Evolutionary conservation across 2,329 filamentous ascomycete species (phyloP).

Genomic region (Chaetomium sp.): DNA sequence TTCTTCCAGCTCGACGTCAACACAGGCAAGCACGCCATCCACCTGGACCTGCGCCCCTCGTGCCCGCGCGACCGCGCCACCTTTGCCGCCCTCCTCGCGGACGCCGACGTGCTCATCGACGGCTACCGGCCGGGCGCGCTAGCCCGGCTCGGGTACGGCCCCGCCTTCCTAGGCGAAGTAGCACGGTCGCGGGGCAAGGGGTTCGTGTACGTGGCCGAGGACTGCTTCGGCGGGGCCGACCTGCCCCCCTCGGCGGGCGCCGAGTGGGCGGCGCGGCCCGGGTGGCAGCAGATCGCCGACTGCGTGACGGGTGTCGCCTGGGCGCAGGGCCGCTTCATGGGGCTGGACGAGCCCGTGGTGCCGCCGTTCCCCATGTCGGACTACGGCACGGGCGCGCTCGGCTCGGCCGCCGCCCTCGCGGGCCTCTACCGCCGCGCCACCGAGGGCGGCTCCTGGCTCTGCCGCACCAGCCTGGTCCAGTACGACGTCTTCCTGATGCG

Average conservation of each 20-base stretch:
- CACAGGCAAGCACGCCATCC: constrained; percentile 67
- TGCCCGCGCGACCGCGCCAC: constrained; percentile 49
- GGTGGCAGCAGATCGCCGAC: constrained; percentile 75
- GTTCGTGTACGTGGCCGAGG: constrained; percentile 69
- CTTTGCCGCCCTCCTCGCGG: constrained; percentile 62
- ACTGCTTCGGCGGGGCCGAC: constrained; percentile 66
- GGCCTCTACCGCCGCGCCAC: constrained; percentile 65
- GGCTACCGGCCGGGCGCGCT: constrained; percentile 70
- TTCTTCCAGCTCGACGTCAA: constrained; percentile 75
- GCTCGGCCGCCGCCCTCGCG: constrained; percentile 65
- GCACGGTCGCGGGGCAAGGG: constrained; percentile 60
- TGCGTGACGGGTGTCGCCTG: constrained; percentile 62
- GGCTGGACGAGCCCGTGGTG: constrained; percentile 63
- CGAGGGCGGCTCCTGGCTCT: constrained; percentile 66
- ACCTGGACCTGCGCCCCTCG: constrained; percentile 61
- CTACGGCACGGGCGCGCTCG: constrained; percentile 73
- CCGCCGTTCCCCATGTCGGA: constrained; percentile 66
- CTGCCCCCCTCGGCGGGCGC: constrained; percentile 39
- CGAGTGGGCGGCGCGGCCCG: constrained; percentile 64
- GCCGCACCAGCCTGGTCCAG: constrained; percentile 65
- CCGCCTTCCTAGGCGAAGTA: constrained; percentile 54
- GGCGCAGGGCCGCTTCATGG: constrained; percentile 65
- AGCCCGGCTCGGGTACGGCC: constrained; percentile 64
- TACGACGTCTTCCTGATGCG: constrained; percentile 68
- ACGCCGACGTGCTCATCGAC: constrained; percentile 66